Conservation (phyloP, 1,284 basidiomycete species). For the Trichosporon faecale region DNA sequence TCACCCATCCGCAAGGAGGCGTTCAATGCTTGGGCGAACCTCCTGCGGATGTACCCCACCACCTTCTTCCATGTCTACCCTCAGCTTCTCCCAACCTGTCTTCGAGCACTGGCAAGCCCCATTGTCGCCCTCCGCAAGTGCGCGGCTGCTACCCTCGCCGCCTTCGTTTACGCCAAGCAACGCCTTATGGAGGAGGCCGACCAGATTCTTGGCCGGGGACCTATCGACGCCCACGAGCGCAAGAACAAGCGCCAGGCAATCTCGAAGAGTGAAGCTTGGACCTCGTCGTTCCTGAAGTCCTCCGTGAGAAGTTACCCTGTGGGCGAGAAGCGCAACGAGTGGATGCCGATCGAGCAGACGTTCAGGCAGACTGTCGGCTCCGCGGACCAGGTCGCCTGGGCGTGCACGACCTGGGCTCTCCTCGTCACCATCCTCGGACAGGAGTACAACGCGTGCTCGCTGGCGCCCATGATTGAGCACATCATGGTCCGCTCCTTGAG, state of each 20-base stretch:
- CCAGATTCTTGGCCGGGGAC: not conserved
- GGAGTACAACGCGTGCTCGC: constrained; percentile 36
- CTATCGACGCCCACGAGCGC: constrained; percentile 27
- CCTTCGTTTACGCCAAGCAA: constrained; percentile 37
- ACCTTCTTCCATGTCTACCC: constrained; percentile 40
- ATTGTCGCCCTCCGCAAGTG: constrained; percentile 30
- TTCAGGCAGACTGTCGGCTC: constrained; percentile 40
- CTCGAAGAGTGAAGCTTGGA: constrained; percentile 33
- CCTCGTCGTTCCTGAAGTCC: constrained; percentile 31
- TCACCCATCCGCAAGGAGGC: constrained; percentile 38
- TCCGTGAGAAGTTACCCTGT: constrained; percentile 11
- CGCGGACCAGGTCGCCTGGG: constrained; percentile 43
- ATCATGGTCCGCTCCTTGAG: constrained; percentile 46
- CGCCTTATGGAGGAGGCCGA: constrained; percentile 26
- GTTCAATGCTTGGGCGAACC: constrained; percentile 38
- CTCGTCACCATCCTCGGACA: constrained; percentile 48
- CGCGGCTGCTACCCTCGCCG: constrained; percentile 33
- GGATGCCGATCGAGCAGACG: constrained; percentile 31
- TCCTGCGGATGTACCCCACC: constrained; percentile 41
- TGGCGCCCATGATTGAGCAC: constrained; percentile 37
- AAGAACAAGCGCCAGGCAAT: constrained; percentile 22
- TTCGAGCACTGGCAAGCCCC: constrained; percentile 30
- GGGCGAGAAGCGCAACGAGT: constrained; percentile 41
- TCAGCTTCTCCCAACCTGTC: constrained; percentile 36
- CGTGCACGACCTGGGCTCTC: constrained; percentile 46